phyloP scores from a whole-genome alignment of 805 yeast genomes.

The Komagataella pseudopastoris region DNA sequence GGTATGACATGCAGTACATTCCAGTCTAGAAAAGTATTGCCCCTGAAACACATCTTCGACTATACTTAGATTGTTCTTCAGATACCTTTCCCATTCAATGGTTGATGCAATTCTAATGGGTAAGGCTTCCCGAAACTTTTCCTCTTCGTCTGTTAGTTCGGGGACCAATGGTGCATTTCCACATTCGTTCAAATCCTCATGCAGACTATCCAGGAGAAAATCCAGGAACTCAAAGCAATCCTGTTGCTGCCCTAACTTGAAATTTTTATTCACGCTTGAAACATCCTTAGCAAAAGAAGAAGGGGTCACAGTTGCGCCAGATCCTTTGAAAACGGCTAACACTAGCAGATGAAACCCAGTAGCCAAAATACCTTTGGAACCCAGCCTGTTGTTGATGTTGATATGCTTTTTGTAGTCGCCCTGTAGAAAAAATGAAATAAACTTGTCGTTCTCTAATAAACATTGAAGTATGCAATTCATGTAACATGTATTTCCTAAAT shows the following conservation, averaged over 20 bases:
- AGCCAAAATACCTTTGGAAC: conserved; percentile 71
- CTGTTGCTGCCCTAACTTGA: conserved; percentile 62
- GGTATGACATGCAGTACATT: conserved; percentile 55
- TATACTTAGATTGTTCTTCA: conserved; percentile 64
- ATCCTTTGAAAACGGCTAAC: conserved; percentile 31
- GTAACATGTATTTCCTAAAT: conserved; percentile 86
- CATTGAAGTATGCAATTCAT: conserved; percentile 90
- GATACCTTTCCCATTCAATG: conserved; percentile 84
- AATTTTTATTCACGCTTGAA: conserved; percentile 54
- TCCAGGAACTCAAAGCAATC: conserved; percentile 78
- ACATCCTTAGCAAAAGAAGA: conserved; percentile 48
- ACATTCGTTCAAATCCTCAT: conserved; percentile 68
- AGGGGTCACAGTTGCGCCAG: conserved; percentile 36
- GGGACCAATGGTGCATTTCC: conserved; percentile 40
- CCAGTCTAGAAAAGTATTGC: conserved; percentile 68
- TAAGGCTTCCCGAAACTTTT: conserved; percentile 52
- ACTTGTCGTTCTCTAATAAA: conserved; percentile 54
- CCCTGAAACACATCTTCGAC: conserved; percentile 82
- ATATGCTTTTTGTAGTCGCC: conserved; percentile 53
- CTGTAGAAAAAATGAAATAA: conserved; percentile 48
- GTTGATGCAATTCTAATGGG: conserved; percentile 75
- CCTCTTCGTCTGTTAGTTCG: conserved; percentile 62
- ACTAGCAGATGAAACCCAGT: conserved; percentile 51
- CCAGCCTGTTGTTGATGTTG: conserved; percentile 59
- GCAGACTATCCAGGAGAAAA: conserved; percentile 61